Evolutionary conservation across 1,139 yeast genomes (phyloP).

Genomic region (Yamadazyma epiphylla): DNA sequence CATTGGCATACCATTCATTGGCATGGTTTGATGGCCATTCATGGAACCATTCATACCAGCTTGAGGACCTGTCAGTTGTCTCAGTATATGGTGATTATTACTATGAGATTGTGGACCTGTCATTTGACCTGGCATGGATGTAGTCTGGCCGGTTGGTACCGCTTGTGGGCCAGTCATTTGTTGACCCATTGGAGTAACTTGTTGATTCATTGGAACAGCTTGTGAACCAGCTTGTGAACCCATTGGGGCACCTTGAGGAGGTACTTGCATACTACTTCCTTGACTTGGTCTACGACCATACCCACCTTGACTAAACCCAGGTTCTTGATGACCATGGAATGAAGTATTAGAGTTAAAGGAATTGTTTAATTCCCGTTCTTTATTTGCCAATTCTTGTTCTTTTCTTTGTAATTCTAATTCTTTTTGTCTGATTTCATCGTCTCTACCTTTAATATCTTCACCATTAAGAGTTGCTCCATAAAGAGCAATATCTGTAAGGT

Average conservation of each 20-base stretch:
- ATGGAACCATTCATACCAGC: slow-evolving; percentile 4
- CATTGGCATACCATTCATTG: slow-evolving; percentile 1
- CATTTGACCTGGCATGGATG: no score
- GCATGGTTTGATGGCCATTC: slow-evolving; percentile 4
- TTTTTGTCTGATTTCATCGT: slow-evolving; percentile 15
- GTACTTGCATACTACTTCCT: no score
- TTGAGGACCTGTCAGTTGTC: neutral
- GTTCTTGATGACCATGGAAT: no score
- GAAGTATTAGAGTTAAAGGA: no score
- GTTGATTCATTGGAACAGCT: no score
- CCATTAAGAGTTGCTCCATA: slow-evolving; percentile 35
- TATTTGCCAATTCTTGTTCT: slow-evolving; percentile 40
- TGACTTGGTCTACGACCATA: no score
- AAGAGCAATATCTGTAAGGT: slow-evolving; percentile 43
- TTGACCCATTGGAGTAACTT: no score
- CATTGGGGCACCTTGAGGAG: no score
- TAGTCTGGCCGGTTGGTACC: no score
- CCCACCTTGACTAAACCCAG: no score
- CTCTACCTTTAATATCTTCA: slow-evolving; percentile 11
- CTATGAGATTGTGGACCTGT: neutral
- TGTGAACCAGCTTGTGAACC: no score
- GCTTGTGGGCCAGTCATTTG: no score
- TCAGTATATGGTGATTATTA: neutral
- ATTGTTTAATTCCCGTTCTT: slow-evolving; percentile 22
- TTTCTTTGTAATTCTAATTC: slow-evolving; percentile 43